These are phyloP conservation scores for Coleophoma cylindrospora DNA, from an alignment of 2,329 filamentous ascomycete genomes.

Conservation along the genomic window DNA sequence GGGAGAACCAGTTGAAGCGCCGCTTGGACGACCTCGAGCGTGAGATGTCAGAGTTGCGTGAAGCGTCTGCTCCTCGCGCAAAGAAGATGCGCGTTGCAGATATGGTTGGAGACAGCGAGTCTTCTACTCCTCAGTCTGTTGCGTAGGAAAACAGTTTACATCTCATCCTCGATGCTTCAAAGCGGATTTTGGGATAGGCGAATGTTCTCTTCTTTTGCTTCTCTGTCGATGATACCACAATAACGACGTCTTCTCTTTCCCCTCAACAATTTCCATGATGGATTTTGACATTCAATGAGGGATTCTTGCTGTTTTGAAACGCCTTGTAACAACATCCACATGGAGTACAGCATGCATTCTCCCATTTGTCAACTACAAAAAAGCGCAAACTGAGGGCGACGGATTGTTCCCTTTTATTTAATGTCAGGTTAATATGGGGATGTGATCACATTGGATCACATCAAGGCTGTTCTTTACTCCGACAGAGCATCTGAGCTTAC, in stretches of 20 bases:
- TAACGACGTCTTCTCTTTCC: conserved; percentile 13
- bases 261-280: not conserved
- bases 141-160: conserved; percentile 10
- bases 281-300: not conserved
- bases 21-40: conserved; percentile 74
- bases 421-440: conserved; percentile 5
- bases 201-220: conserved; percentile 11
- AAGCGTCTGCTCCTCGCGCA: conserved; percentile 39
- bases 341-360: not conserved
- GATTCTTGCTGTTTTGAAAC: not conserved
- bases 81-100: conserved; percentile 54
- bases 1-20: conserved; percentile 78
- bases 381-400: conserved; percentile 2
- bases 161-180: conserved; percentile 1
- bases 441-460: not conserved
- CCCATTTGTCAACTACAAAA: conserved; percentile 3
- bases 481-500: not conserved
- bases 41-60: conserved; percentile 34
- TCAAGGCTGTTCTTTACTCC: not conserved
- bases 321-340: conserved; percentile 1
- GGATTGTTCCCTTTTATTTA: conserved; percentile 1
- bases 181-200: conserved; percentile 4
- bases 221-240: conserved; percentile 18
- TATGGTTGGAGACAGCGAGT: conserved; percentile 29
- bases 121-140: conserved; percentile 23